phyloP scores from a whole-genome alignment of 2,329 filamentous ascomycete genomes.

The Alternaria sp. region DNA sequence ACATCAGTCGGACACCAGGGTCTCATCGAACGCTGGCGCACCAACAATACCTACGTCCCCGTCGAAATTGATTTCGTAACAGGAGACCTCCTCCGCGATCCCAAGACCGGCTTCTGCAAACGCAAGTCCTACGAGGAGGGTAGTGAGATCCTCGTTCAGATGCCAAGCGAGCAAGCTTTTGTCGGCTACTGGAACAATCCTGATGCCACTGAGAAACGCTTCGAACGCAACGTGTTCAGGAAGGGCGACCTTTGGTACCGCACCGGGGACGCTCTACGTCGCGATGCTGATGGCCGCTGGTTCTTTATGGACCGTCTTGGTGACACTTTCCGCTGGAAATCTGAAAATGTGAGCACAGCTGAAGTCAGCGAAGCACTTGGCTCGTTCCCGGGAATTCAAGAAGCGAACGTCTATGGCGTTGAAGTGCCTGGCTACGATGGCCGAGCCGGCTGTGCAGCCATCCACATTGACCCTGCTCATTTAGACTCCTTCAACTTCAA shows the following conservation, averaged over 20 bases:
- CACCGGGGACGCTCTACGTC: slow-evolving; percentile 58
- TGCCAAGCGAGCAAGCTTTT: slow-evolving; percentile 67
- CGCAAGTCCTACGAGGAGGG: slow-evolving; percentile 71
- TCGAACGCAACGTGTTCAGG: slow-evolving; percentile 57
- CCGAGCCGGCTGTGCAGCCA: slow-evolving; percentile 65
- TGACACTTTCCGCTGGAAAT: slow-evolving; percentile 62
- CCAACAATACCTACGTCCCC: slow-evolving; percentile 67
- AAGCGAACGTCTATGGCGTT: slow-evolving; percentile 62
- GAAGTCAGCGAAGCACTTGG: slow-evolving; percentile 59
- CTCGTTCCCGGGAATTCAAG: slow-evolving; percentile 55
- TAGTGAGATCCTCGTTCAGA: slow-evolving; percentile 76
- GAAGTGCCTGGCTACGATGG: slow-evolving; percentile 57
- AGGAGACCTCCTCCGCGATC: slow-evolving; percentile 71
- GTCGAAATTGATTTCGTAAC: slow-evolving; percentile 74
- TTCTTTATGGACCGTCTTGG: slow-evolving; percentile 60
- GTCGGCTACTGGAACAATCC: slow-evolving; percentile 75
- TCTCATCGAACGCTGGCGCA: slow-evolving; percentile 62
- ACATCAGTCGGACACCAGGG: slow-evolving; percentile 77
- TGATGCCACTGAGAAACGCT: slow-evolving; percentile 68
- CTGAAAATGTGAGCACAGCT: slow-evolving; percentile 59
- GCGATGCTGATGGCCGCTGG: slow-evolving; percentile 57
- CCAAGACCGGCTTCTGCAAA: slow-evolving; percentile 71
- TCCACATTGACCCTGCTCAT: slow-evolving; percentile 63
- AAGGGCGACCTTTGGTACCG: slow-evolving; percentile 61
- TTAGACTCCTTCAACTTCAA: slow-evolving; percentile 61